A percentile compares a stretch with the other conserved stretches of the same genome.
Conservation (phyloP, 1,284 basidiomycete genomes). For the Microbotryum lychnidis-dioicae region DNA sequence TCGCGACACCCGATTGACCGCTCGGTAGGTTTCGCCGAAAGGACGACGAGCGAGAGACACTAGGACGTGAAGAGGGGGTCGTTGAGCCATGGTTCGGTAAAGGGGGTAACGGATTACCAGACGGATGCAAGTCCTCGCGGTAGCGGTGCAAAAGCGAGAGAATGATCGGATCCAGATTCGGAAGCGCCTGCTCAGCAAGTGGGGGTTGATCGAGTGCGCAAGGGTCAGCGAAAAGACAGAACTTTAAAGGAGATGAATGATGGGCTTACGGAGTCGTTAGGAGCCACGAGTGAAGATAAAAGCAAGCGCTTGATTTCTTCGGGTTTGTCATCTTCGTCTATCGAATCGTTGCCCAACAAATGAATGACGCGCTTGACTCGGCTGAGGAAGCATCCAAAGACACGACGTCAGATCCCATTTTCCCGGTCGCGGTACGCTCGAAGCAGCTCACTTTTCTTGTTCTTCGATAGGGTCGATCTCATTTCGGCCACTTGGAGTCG, state of each 20-base stretch:
- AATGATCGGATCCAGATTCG: conserved; percentile 31
- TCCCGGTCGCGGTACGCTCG: neutral
- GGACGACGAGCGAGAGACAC: conserved; percentile 33
- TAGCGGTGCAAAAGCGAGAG: conserved; percentile 33
- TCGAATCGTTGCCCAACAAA: conserved; percentile 22
- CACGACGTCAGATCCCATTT: neutral
- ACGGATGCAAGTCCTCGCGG: conserved; percentile 32
- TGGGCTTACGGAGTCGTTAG: neutral
- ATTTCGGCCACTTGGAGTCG: too few species aligned
- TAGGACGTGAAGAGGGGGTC: conserved; percentile 22
- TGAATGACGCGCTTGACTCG: conserved; percentile 18
- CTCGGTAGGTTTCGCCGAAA: conserved; percentile 22
- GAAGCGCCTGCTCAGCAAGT: conserved; percentile 3
- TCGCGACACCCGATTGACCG: conserved; percentile 1
- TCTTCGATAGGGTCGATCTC: neutral
- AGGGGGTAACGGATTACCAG: conserved; percentile 31
- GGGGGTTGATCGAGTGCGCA: neutral
- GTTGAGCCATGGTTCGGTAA: conserved; percentile 24
- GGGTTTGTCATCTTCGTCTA: conserved; percentile 36
- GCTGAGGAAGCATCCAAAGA: too few species aligned
- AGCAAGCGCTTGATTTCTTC: conserved; percentile 32
- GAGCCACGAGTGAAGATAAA: conserved; percentile 9
- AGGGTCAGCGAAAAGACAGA: too few species aligned
- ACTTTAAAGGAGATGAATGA: neutral
- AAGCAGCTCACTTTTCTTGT: conserved; percentile 18